Base-by-base conservation (phyloP, 768 basidiomycete genomes). In the Leccinellum rugosiceps region DNA sequence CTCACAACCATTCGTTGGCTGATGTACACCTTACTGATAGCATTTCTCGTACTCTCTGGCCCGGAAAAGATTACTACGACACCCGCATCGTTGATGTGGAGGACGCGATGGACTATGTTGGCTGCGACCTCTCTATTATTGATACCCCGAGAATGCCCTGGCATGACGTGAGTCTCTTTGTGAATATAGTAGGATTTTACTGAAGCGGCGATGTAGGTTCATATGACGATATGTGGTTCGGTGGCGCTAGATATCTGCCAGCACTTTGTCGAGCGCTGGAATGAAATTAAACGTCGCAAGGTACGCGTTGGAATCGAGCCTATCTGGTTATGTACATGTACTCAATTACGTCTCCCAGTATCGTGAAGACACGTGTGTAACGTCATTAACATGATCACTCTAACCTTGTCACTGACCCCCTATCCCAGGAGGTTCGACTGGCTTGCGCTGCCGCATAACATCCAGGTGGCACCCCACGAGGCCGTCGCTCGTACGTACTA, bases 31-130 rank as follows among this genome's bases (percentile, higher is more conserved):
- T 93, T 0, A 92, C 92, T 2, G 80, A 94, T 43, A 43, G 19
- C 64, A 94, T 94, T 67, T 65, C 72, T 46, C 80, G 79, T 52
- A 92, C 91, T 1, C 78, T 98, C 26, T 98, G 96, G 78, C 92
- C 96, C 0, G 96, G 96, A 4, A 81, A 97, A 72, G 94, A 95
- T 67, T 96, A 89, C 74, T 95, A 97, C 70, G 92, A 98, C 58
- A 92, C 93, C 1, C 83, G 94, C 9, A 76, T 89, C 31, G 78
- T 84, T 71, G 94, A 96, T 67, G 94, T 95, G 76, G 80, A 93
- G 67, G 77, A 88, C 10, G 96, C 98, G 1, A 78, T 82, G 56
- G 80, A 92, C 59, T 93, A 85, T 67, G 82, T 84, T 23, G 87
- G 83, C 65, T 91, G 88, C 58, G 78, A 79, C 0, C 69, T 93